Base-by-base conservation (phyloP, 2,329 filamentous ascomycete species). In the Trichoderma breve region DNA sequence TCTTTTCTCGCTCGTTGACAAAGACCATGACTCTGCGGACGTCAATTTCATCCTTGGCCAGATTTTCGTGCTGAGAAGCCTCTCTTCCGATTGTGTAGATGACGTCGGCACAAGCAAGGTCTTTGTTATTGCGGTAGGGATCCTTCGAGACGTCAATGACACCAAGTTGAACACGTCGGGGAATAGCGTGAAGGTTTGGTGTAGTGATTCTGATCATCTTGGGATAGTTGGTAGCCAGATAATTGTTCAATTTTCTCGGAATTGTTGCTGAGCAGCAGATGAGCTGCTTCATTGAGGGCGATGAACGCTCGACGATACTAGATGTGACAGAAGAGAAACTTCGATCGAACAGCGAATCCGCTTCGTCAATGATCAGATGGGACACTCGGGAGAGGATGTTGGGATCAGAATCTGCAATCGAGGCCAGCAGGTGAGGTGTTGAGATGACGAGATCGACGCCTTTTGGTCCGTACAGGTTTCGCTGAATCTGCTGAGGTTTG, bases 251-350 rank as follows among this genome's bases (percentile, higher is more conserved):
- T 76, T 93, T 93, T 74, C 92, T 90, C 2, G 97, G 96, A 73
- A 99, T 98, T 6, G 96, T 99, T 66, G 96, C 96, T 4, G 95
- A 98, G 85, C 96, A 99, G 74, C 98, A 89, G 61, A 99, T 87
- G 28, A 99, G 86, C 79, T 97, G 93, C 78, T 93, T 89, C 61
- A 98, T 83, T 0, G 94, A 96, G 0, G 95, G 94, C 7, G 90
- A 87, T 1, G 92, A 89, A 72, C 92, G 92, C 78, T 97, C 93
- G 74, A 99, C 88, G 75, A 99, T 93, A 70, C 89, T 88, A 12
- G 89, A 92, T 0, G 96, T 98, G 28, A 92, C 90, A 1, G 93
- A 91, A 4, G 92, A 88, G 84, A 99, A 99, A 72, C 94, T 97
- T 72, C 94, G 92, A 82, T 99, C 97, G 76, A 99, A 89, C 11